phyloP scores from a whole-genome alignment of 495 filamentous ascomycete species.

The Podospora fimiseda region DNA sequence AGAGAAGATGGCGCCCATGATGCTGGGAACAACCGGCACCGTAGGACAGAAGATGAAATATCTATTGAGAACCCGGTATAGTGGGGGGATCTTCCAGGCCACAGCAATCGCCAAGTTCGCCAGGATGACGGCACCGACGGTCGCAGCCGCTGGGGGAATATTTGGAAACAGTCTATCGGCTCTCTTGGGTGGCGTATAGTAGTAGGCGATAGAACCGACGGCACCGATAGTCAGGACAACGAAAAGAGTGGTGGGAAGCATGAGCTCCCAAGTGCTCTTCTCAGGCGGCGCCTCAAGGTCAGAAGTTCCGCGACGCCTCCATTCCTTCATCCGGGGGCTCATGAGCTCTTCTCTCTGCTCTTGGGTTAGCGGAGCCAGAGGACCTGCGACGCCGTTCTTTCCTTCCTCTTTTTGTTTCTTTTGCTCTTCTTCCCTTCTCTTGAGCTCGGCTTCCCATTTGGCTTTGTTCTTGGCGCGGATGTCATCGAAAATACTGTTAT shows the following conservation, averaged over 20 bases:
- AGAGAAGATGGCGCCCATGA: slow-evolving; percentile 71
- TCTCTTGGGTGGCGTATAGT: slow-evolving; percentile 57
- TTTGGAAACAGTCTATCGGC: slow-evolving; percentile 62
- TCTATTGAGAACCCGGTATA: slow-evolving; percentile 69
- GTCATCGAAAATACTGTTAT: slow-evolving; percentile 38
- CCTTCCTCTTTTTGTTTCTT: slow-evolving; percentile 45
- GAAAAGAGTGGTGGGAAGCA: slow-evolving; percentile 59
- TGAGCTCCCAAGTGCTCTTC: slow-evolving; percentile 48
- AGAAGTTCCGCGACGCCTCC: slow-evolving; percentile 30
- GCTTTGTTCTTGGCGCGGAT: slow-evolving; percentile 42
- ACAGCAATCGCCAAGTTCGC: slow-evolving; percentile 57
- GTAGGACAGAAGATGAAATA: slow-evolving; percentile 70
- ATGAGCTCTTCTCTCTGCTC: slow-evolving; percentile 21
- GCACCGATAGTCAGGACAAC: slow-evolving; percentile 45
- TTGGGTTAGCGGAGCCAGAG: slow-evolving; percentile 40
- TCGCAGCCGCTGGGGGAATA: slow-evolving; percentile 72
- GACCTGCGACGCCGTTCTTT: slow-evolving; percentile 37
- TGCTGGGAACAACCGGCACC: slow-evolving; percentile 55
- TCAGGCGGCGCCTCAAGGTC: slow-evolving; percentile 41
- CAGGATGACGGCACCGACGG: slow-evolving; percentile 58
- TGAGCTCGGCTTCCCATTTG: slow-evolving; percentile 39
- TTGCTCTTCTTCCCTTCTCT: slow-evolving; percentile 44
- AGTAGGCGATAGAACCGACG: slow-evolving; percentile 48
- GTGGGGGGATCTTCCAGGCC: slow-evolving; percentile 60
- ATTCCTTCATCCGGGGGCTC: slow-evolving; percentile 33